Conservation (phyloP, 306 rosid species). For the Lupinus albus region DNA sequence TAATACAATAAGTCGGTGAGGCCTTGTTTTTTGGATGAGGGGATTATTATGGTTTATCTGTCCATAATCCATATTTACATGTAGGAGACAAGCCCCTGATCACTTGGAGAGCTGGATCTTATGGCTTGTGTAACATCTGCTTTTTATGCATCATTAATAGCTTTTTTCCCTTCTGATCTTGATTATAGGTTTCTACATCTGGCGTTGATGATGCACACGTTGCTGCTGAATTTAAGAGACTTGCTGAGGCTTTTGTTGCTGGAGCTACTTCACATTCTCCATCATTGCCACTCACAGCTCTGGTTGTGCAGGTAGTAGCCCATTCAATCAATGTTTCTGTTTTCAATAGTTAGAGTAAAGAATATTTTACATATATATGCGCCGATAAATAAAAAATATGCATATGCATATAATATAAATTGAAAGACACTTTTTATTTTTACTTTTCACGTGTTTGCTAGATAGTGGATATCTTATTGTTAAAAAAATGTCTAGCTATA, state of each 20-base stretch:
- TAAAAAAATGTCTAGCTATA: conserved; percentile 12
- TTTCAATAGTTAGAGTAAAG: conserved; percentile 12
- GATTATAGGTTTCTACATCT: conserved; percentile 67
- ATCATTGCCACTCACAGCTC: conserved; percentile 70
- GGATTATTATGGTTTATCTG: not conserved
- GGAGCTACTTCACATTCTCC: conserved; percentile 66
- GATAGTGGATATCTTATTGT: conserved; percentile 10
- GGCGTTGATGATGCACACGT: conserved; percentile 65
- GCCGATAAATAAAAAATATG: no score
- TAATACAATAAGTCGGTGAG: not conserved
- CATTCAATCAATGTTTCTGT: conserved; percentile 35
- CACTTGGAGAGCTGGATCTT: conserved; percentile 12
- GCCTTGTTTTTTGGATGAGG: not conserved
- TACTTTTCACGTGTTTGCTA: conserved; percentile 24
- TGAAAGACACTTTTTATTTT: not conserved
- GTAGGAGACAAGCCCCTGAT: not conserved
- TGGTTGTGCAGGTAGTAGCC: conserved; percentile 78
- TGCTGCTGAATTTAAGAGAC: conserved; percentile 68
- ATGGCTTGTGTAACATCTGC: not conserved
- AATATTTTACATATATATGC: conserved; percentile 2
- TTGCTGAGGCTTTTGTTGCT: conserved; percentile 64
- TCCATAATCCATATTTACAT: not conserved
- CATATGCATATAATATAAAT: not conserved
- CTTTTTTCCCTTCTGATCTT: conserved; percentile 34
- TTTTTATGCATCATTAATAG: not conserved